Evolutionary conservation across 2,329 filamentous ascomycete genomes (phyloP), one percentile per base, ranked within the genome.

Genomic region (Aureobasidium leucospermi): DNA sequence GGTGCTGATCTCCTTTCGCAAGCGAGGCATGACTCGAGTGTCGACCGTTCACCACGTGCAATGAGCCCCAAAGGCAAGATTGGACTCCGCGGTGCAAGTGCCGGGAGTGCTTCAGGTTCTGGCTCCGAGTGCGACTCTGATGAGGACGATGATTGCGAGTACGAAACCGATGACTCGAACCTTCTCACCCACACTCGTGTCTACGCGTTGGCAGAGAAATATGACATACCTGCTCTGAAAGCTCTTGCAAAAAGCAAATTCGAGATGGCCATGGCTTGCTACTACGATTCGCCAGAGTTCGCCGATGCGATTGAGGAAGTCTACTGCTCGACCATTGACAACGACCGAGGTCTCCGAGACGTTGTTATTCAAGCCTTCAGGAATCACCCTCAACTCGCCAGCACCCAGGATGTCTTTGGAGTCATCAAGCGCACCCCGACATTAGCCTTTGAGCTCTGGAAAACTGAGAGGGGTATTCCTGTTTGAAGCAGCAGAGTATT

Each of bases 201-300:
- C 41, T 80, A 80, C 65, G 76, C 76, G 36, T 72, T 79, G 28
- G 78, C 76, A 9, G 78, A 79, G 66, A 79, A 79, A 70, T 80
- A 79, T 66, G 76, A 76, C 62, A 77, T 80, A 53, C 67, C 72
- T 29, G 73, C 75, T 34, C 68, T 80, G 42, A 80, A 80, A 67
- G 65, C 69, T 8, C 70, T 80, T 31, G 74, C 78, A 39, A 70
- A 69, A 59, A 70, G 67, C 49, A 80, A 79, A 64, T 79, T 79
- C 64, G 73, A 76, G 42, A 69, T 73, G 60, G 73, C 77, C 48
- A 67, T 78, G 57, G 71, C 75, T 19, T 70, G 71, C 63, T 75
- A 78, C 63, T 72, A 75, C 64, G 69, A 71, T 59, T 75, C 73
- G 58, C 67, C 73, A 6, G 77, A 79, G 58, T 71, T 79, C 38